These are phyloP conservation scores for Hippophae rhamnoides DNA, from an alignment of 306 rosid genomes.

Conservation along the genomic window DNA sequence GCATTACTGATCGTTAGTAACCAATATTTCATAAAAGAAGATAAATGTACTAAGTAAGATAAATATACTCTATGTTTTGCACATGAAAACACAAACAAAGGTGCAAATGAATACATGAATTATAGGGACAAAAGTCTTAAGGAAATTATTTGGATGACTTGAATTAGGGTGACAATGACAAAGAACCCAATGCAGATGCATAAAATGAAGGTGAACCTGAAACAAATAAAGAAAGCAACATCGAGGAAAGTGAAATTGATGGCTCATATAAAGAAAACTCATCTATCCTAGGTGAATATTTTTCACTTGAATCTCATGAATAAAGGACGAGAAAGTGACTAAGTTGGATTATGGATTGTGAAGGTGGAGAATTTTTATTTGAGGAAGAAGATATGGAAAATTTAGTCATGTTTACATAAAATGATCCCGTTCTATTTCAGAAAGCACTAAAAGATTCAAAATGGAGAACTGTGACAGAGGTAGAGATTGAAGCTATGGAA, in stretches of 20 bases:
- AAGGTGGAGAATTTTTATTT: background rate
- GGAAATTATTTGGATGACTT: background rate
- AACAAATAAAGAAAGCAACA: background rate
- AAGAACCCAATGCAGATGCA: background rate
- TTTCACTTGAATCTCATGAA: background rate
- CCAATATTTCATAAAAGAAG: no score
- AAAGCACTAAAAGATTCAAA: background rate
- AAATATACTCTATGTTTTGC: no score
- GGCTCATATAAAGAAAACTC: background rate
- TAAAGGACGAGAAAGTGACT: background rate
- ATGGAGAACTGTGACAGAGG: background rate
- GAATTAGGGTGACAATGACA: constrained; percentile 1
- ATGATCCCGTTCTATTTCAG: background rate
- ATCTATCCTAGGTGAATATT: background rate
- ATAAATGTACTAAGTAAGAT: no score
- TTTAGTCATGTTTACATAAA: background rate
- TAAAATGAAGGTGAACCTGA: background rate
- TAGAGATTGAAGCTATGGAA: constrained; percentile 5
- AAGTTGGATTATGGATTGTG: background rate
- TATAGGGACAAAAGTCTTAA: background rate
- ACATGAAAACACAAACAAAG: no score
- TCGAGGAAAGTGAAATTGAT: background rate
- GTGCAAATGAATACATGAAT: no score
- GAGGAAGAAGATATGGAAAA: background rate
- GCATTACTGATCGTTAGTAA: no score